phyloP scores from a whole-genome alignment of 2,329 filamentous ascomycete species.

The Colletotrichum sp. region DNA sequence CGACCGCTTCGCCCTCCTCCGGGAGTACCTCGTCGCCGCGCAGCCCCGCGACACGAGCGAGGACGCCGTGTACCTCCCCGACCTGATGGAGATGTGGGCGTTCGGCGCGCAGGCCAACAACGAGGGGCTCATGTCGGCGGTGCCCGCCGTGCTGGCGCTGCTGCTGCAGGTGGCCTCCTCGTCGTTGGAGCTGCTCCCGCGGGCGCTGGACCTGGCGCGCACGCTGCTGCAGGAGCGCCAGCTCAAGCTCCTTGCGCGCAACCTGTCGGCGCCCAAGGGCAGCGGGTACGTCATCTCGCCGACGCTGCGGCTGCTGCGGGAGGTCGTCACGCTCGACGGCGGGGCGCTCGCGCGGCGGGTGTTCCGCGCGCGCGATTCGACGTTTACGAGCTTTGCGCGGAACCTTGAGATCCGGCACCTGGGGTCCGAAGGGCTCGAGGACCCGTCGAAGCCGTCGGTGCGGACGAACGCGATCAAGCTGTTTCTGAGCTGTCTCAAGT shows the following conservation, averaged over 20 bases:
- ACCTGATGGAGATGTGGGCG: constrained; percentile 88
- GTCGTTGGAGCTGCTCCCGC: constrained; percentile 74
- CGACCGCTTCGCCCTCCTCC: constrained; percentile 63
- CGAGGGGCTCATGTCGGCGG: constrained; percentile 79
- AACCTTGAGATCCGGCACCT: constrained; percentile 76
- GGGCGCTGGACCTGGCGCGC: constrained; percentile 80
- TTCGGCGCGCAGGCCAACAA: constrained; percentile 82
- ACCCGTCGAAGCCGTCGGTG: constrained; percentile 75
- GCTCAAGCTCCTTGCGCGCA: constrained; percentile 79
- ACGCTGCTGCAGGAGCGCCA: constrained; percentile 83
- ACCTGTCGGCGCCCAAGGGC: constrained; percentile 78
- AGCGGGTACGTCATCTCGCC: constrained; percentile 92
- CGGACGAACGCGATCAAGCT: constrained; percentile 85
- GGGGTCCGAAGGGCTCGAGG: constrained; percentile 59
- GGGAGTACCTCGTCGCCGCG: constrained; percentile 69
- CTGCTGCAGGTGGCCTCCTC: constrained; percentile 80
- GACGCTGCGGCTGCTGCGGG: constrained; percentile 82
- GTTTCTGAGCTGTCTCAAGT: constrained; percentile 78
- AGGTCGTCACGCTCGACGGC: constrained; percentile 86
- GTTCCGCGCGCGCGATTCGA: constrained; percentile 78
- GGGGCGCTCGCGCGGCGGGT: constrained; percentile 79
- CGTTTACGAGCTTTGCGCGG: constrained; percentile 79
- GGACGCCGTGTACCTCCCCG: constrained; percentile 69
- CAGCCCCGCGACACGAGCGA: constrained; percentile 50
- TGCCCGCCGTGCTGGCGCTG: constrained; percentile 81